Conservation (phyloP, 495 filamentous ascomycete genomes). For the Neurospora discreta region DNA sequence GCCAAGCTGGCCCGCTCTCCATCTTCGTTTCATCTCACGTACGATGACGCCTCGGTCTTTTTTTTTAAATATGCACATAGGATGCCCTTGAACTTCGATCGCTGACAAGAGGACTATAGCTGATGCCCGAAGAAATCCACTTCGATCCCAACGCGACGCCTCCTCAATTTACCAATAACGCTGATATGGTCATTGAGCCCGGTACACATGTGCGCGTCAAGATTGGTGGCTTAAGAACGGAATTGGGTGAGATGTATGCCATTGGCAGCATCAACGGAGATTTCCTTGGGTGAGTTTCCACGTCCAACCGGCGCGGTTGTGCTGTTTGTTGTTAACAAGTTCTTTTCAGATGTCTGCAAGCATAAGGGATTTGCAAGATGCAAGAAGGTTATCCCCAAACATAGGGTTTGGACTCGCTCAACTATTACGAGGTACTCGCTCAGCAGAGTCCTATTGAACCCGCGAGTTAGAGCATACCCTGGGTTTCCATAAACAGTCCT, state of each 20-base stretch:
- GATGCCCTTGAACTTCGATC: background rate
- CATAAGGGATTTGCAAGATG: background rate
- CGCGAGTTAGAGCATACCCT: background rate
- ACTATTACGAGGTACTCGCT: background rate
- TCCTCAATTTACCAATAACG: slow-evolving; percentile 73
- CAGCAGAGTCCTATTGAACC: background rate
- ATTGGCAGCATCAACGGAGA: slow-evolving; percentile 96
- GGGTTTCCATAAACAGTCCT: background rate
- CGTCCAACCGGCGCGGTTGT: background rate
- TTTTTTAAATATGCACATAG: slow-evolving; percentile 6
- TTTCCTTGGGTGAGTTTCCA: slow-evolving; percentile 38
- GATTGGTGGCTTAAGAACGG: slow-evolving; percentile 81
- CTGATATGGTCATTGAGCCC: slow-evolving; percentile 86
- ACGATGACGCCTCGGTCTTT: slow-evolving; percentile 22
- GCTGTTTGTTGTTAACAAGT: background rate
- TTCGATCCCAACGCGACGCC: slow-evolving; percentile 86
- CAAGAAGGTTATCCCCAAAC: background rate
- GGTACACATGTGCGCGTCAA: slow-evolving; percentile 88
- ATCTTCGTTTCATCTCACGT: slow-evolving; percentile 86
- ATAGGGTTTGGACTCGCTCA: background rate
- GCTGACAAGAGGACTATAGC: slow-evolving; percentile 36
- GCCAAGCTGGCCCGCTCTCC: slow-evolving; percentile 73
- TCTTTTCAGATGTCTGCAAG: background rate
- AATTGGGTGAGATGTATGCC: slow-evolving; percentile 87
- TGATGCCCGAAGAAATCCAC: slow-evolving; percentile 85